Percentiles rank a stretch among this genome's conserved stretches.
These are phyloP conservation scores for Lactifluus subvellereus DNA, from an alignment of 768 basidiomycete species.

Conservation along the genomic window DNA sequence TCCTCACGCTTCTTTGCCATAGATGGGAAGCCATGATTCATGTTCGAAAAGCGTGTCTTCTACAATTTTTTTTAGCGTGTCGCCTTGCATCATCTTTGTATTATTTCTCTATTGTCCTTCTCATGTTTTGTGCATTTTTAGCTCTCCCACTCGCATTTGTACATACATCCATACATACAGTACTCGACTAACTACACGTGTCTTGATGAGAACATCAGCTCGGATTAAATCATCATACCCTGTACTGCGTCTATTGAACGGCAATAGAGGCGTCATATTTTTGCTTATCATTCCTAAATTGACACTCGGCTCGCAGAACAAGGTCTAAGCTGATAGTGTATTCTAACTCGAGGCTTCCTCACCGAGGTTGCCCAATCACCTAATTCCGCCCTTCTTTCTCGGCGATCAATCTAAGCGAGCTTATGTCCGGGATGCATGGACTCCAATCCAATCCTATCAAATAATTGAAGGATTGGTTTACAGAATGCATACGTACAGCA, in stretches of 20 bases:
- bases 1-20: constrained; percentile 13
- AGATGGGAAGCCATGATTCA: constrained; percentile 6
- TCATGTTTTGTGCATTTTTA: not conserved
- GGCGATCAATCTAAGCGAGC: not conserved
- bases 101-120: not conserved
- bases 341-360: not conserved
- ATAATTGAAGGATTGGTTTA: not conserved
- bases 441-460: not conserved
- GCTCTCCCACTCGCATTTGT: not conserved
- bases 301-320: not conserved
- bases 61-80: not conserved
- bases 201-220: not conserved
- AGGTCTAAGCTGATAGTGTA: not conserved
- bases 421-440: not conserved
- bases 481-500: not conserved
- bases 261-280: not conserved
- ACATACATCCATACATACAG: not conserved
- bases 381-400: not conserved
- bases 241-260: not conserved
- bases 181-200: not conserved
- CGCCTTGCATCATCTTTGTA: not conserved
- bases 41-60: not conserved
- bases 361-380: not conserved
- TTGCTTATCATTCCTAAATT: not conserved
- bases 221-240: not conserved